These are phyloP conservation scores for Chrysosporium keratinophilum DNA, from an alignment of 2,329 filamentous ascomycete species.

Conservation along the genomic window DNA sequence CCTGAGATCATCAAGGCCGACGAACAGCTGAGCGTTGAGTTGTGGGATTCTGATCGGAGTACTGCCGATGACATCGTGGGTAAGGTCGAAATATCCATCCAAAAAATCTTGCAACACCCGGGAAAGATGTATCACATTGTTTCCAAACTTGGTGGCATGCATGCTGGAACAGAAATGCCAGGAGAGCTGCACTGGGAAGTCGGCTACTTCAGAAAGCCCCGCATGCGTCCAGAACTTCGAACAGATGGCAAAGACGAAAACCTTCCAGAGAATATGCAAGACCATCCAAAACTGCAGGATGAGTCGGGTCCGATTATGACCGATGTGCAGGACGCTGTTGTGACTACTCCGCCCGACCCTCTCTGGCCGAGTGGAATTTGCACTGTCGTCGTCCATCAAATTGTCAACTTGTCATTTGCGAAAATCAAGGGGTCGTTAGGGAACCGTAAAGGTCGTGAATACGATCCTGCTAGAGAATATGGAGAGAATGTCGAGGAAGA, in stretches of 20 bases:
- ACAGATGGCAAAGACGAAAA: slow-evolving; percentile 77
- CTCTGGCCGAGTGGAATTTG: slow-evolving; percentile 88
- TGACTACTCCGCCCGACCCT: slow-evolving; percentile 87
- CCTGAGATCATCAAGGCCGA: slow-evolving; percentile 85
- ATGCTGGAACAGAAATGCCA: slow-evolving; percentile 78
- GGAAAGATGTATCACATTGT: slow-evolving; percentile 86
- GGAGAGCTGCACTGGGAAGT: slow-evolving; percentile 94
- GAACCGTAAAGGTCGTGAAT: slow-evolving; percentile 77
- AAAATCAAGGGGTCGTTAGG: slow-evolving; percentile 69
- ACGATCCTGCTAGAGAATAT: slow-evolving; percentile 72
- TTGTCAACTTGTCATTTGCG: slow-evolving; percentile 85
- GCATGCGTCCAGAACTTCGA: slow-evolving; percentile 71
- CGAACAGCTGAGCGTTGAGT: slow-evolving; percentile 82
- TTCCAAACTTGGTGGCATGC: slow-evolving; percentile 71
- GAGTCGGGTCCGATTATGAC: slow-evolving; percentile 70
- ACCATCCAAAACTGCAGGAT: slow-evolving; percentile 70
- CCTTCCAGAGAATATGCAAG: slow-evolving; percentile 61
- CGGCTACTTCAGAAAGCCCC: slow-evolving; percentile 84
- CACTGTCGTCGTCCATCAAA: slow-evolving; percentile 81
- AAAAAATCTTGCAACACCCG: slow-evolving; percentile 88
- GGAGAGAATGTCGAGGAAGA: slow-evolving; percentile 83
- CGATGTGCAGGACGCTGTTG: slow-evolving; percentile 69
- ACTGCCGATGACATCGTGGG: slow-evolving; percentile 92
- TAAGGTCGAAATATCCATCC: slow-evolving; percentile 85
- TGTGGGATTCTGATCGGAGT: slow-evolving; percentile 91